Evolutionary conservation across 129 eudicot species (phyloP), one percentile per base, ranked within the genome.

Genomic region (Lactuca saligna): DNA sequence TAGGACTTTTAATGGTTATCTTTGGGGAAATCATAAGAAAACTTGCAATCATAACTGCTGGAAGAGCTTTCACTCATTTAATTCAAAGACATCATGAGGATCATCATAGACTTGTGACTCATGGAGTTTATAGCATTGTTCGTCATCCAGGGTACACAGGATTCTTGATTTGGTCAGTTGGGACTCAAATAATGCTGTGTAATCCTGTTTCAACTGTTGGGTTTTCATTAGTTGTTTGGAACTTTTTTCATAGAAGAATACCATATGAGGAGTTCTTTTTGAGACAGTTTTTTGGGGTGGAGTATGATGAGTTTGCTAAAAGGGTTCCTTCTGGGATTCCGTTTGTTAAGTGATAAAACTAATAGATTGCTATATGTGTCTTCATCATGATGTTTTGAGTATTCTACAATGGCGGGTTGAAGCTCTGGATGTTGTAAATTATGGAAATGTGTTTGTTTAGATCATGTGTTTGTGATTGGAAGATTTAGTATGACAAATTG

Each of bases 81-180:
- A 93, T 93, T 63, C 87, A 80, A 73, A 70, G 83, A 39, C 20
- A 80, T 67, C 97, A 85, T 6, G 95, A 89, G 56, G 90, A 87
- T 49, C 86, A 89, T 72, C 99, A 93, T 77, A 66, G 71, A 20
- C 77, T 93, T 75, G 69, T 93, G 7, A 93, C 95, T 5, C 85
- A 87, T 71, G 99, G 99, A 54, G 77, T 89, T 42, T 93, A 87
- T 67, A 77, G 79, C 57, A 79, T 68, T 44, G 82, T 87, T 14
- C 89, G 99, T 59, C 99, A 93, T 82, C 99, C 99, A 9, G 82
- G 99, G 53, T 93, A 93, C 77, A 82, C 81, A 6, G 99, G 99
- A 7, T 93, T 89, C 77, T 79, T 93, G 65, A 93, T 93, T 56
- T 93, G 99, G 99, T 83, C 99, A 7, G 75, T 93, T 70, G 97